These are phyloP conservation scores for Bryum argenteum DNA, from an alignment of 225 moss, liverwort and hornwort species.

Conservation along the genomic window DNA sequence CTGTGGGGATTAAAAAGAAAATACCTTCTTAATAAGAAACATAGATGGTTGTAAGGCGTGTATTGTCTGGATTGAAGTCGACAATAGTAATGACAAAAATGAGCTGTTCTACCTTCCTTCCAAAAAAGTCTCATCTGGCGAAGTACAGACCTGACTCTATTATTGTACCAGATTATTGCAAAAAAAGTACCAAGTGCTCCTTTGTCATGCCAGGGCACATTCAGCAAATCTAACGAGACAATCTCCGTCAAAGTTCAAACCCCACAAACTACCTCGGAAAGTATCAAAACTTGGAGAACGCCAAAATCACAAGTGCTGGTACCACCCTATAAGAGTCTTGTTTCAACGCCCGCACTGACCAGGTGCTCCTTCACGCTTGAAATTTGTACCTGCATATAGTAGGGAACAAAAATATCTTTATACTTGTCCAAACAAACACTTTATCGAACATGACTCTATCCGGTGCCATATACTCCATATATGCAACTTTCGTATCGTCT, in stretches of 20 bases:
- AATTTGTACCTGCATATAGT: constrained; percentile 66
- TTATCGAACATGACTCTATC: too few relatives aligned
- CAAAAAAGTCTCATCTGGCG: too few relatives aligned
- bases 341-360: constrained; percentile 77
- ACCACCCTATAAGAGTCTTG: constrained; percentile 56
- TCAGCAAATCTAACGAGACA: background rate
- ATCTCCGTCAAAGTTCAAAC: background rate
- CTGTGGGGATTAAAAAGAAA: too few relatives aligned
- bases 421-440: too few relatives aligned
- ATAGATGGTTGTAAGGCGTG: too few relatives aligned
- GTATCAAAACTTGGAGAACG: constrained; percentile 15
- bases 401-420: too few relatives aligned
- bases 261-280: constrained; percentile 7
- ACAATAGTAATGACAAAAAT: too few relatives aligned
- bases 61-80: too few relatives aligned
- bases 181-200: background rate
- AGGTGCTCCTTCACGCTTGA: constrained; percentile 83
- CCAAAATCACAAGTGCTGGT: background rate
- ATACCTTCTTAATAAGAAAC: too few relatives aligned
- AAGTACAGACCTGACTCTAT: constrained; percentile 34
- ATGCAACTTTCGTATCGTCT: background rate
- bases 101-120: too few relatives aligned
- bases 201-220: background rate
- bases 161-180: constrained; percentile 34
- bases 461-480: too few relatives aligned